phyloP scores from a whole-genome alignment of 441 rosid genomes.

The Brassica balearica region DNA sequence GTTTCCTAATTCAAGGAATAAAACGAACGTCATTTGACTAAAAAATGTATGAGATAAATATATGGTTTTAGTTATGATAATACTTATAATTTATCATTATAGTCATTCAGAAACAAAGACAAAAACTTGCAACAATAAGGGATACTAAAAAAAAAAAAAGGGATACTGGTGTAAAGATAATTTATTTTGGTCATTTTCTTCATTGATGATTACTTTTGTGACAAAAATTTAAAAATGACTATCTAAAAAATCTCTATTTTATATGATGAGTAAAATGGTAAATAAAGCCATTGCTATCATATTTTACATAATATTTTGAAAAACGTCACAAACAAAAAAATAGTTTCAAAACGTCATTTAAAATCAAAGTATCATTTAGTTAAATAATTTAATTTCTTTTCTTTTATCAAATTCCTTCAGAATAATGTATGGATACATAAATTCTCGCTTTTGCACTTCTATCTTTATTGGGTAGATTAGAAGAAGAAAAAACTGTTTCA shows the following conservation, averaged over 20 bases:
- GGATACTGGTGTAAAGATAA: too few relatives aligned
- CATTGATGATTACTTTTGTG: too few relatives aligned
- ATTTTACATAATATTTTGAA: too few relatives aligned
- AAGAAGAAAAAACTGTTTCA: background rate
- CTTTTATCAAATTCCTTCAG: background rate
- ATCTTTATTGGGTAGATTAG: background rate
- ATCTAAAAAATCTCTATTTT: too few relatives aligned
- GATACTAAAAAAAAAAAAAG: too few relatives aligned
- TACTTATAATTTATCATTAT: background rate
- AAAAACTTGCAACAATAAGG: background rate
- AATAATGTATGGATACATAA: background rate
- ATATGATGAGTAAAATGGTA: too few relatives aligned
- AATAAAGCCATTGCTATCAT: too few relatives aligned
- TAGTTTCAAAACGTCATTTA: too few relatives aligned
- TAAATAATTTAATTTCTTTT: background rate
- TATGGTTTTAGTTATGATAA: background rate
- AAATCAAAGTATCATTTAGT: too few relatives aligned
- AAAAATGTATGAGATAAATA: background rate
- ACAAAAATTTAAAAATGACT: too few relatives aligned
- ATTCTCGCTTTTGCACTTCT: background rate
- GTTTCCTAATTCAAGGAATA: constrained; percentile 3
- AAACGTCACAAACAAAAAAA: too few relatives aligned
- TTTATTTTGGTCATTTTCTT: too few relatives aligned
- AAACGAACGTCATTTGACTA: background rate
- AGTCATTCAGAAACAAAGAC: background rate